Base-by-base conservation (phyloP, 768 basidiomycete species). In the Candolleomyces eurysporus region DNA sequence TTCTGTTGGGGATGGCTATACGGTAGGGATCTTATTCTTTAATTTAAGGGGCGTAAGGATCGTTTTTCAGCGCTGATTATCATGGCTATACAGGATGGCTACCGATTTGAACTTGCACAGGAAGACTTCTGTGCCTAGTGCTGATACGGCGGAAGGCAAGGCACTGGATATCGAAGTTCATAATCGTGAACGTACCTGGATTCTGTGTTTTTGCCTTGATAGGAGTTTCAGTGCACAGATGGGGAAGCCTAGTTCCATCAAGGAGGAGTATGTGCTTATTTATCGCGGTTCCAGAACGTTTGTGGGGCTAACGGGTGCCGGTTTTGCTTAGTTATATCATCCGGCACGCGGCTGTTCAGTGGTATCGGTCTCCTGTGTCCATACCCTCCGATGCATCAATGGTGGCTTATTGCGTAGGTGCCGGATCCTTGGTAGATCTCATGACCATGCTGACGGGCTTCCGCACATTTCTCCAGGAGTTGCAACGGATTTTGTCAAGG, bases 21-120 rank as follows among this genome's bases (percentile, higher is more conserved):
- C 81, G 91, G 89, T 88, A 61, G 54, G 85, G 77, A 9, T 32
- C 39, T 43, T 43, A 55, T 7, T 54, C 42, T 58, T 22, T 49
- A 43, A 11, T 26, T 2, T 2, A 26, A 26, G 26, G 26, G 26
- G 26, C 26, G 26, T 26, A 26, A 26, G 26, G 26, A 26, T 26
- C 26, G 26, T 26, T 26, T 26, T 32, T 45, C 14, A 36, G 36
- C 19, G 48, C 54, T 19, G 52, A 50, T 17, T n/a, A 32, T 26
- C 10, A 19, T 7, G 10, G 5, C 11, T 36, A 40, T 19, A 45
- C 67, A 93, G 96, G 58, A 95, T 97, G 91, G 97, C 90, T 10
- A 96, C 92, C 14, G 97, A 99, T 74, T 78, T 99, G 39, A 98
- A 98, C 72, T 75, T 99, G 59, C 96, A 98, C 71, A 88, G 96